Conservation (phyloP, 1,284 basidiomycete species). For the Ganoderma lingzhi region DNA sequence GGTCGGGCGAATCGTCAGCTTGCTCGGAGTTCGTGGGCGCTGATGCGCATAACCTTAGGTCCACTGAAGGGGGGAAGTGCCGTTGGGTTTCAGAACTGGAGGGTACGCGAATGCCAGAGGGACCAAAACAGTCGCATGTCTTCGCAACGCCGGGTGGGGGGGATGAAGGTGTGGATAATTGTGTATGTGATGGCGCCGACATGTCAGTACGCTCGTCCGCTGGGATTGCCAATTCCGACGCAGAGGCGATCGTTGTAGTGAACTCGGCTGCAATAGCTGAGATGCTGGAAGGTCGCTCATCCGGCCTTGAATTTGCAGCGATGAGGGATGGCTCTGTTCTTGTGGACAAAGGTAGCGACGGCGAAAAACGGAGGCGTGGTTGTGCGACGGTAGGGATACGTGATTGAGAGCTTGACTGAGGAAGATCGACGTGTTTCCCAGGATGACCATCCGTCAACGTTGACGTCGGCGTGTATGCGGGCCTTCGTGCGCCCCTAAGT, state of each 20-base stretch:
- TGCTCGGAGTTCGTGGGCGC: neutral
- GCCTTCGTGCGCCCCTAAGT: neutral
- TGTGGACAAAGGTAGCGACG: neutral
- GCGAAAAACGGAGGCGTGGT: neutral
- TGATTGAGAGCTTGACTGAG: neutral
- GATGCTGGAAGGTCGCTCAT: neutral
- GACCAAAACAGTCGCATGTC: neutral
- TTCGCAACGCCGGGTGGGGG: neutral
- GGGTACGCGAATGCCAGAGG: neutral
- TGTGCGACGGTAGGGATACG: neutral
- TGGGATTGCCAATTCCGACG: neutral
- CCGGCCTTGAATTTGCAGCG: neutral
- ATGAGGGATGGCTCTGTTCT: neutral
- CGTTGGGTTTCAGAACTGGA: neutral
- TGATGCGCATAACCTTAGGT: neutral
- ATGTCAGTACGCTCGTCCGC: neutral
- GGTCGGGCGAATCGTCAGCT: neutral
- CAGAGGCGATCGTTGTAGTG: neutral
- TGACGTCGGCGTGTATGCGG: slow-evolving; percentile 3
- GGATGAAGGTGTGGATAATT: neutral
- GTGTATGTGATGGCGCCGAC: neutral
- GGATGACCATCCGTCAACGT: neutral
- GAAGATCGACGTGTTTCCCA: neutral
- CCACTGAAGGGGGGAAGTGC: neutral
- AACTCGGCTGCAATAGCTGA: neutral